phyloP scores from a whole-genome alignment of 2,329 filamentous ascomycete species.

The Teratosphaeria zuluensis region DNA sequence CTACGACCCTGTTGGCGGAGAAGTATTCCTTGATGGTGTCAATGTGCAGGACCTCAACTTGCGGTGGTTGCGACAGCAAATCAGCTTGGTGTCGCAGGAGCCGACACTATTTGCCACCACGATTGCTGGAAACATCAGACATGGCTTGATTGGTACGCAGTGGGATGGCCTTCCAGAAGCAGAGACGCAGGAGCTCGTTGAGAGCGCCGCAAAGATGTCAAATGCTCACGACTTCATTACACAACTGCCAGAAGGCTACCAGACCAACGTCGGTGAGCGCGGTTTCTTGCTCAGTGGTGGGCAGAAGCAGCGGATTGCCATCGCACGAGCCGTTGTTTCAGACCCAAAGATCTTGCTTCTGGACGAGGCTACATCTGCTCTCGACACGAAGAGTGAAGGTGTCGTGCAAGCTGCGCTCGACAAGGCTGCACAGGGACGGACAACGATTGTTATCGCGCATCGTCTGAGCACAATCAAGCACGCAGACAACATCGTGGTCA shows the following conservation, averaged over 20 bases:
- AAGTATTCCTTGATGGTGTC: slow-evolving; percentile 70
- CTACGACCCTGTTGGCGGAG: slow-evolving; percentile 77
- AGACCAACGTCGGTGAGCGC: slow-evolving; percentile 91
- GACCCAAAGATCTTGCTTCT: slow-evolving; percentile 87
- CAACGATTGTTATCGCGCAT: slow-evolving; percentile 94
- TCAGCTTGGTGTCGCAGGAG: slow-evolving; percentile 87
- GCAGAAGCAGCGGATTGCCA: slow-evolving; percentile 83
- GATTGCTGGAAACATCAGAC: slow-evolving; percentile 81
- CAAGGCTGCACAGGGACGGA: slow-evolving; percentile 72
- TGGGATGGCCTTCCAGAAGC: slow-evolving; percentile 61
- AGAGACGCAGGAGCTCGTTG: slow-evolving; percentile 59
- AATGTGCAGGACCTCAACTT: slow-evolving; percentile 76
- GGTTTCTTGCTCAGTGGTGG: slow-evolving; percentile 88
- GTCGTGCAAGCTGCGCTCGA: slow-evolving; percentile 90
- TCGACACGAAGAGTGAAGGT: slow-evolving; percentile 91
- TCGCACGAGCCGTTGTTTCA: slow-evolving; percentile 80
- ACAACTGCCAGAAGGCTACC: slow-evolving; percentile 73
- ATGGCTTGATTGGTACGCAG: slow-evolving; percentile 78
- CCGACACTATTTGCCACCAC: slow-evolving; percentile 82
- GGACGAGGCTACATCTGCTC: slow-evolving; percentile 86
- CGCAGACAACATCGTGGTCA: slow-evolving; percentile 92
- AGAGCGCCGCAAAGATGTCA: slow-evolving; percentile 76
- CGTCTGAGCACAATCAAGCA: slow-evolving; percentile 88
- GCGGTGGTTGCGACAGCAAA: slow-evolving; percentile 82
- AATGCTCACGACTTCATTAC: slow-evolving; percentile 91